Evolutionary conservation across 1,139 yeast genomes (phyloP).

Genomic region (Geotrichum australiense): DNA sequence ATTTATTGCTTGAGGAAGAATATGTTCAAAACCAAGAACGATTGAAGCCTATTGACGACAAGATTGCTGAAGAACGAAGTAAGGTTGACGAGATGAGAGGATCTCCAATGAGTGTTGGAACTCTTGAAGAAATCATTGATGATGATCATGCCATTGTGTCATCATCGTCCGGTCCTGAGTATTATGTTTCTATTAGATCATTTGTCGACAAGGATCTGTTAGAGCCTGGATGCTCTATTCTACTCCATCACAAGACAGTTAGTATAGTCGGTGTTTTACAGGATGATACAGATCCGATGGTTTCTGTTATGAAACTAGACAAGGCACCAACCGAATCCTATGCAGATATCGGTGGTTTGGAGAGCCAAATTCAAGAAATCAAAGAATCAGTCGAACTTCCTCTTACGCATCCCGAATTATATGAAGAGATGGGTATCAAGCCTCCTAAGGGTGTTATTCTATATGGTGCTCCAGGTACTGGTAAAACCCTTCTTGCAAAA

Average conservation of each 20-base stretch:
- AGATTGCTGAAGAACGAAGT: conserved; percentile 92
- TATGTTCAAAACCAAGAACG: conserved; percentile 93
- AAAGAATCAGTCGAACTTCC: conserved; percentile 98
- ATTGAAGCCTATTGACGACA: conserved; percentile 92
- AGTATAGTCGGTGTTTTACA: conserved; percentile 92
- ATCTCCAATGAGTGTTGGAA: conserved; percentile 94
- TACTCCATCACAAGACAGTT: conserved; percentile 91
- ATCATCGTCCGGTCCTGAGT: conserved; percentile 93
- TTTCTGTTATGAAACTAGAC: conserved; percentile 93
- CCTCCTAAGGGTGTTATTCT: conserved; percentile 98
- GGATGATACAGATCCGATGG: conserved; percentile 98
- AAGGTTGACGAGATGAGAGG: conserved; percentile 95
- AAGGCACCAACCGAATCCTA: conserved; percentile 96
- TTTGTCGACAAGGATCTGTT: conserved; percentile 93
- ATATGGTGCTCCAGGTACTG: conserved; percentile 99
- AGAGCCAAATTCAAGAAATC: conserved; percentile 92
- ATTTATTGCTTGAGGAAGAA: conserved; percentile 88
- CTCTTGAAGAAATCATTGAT: conserved; percentile 92
- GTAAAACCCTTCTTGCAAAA: conserved; percentile 92
- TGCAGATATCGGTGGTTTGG: conserved; percentile 97
- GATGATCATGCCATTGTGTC: conserved; percentile 99
- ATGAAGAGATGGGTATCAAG: conserved; percentile 98
- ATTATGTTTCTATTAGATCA: conserved; percentile 91
- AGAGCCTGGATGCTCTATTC: conserved; percentile 97
- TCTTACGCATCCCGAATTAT: conserved; percentile 92